These are phyloP conservation scores for Blastomyces percursus DNA, from an alignment of 2,329 filamentous ascomycete genomes.

Conservation along the genomic window DNA sequence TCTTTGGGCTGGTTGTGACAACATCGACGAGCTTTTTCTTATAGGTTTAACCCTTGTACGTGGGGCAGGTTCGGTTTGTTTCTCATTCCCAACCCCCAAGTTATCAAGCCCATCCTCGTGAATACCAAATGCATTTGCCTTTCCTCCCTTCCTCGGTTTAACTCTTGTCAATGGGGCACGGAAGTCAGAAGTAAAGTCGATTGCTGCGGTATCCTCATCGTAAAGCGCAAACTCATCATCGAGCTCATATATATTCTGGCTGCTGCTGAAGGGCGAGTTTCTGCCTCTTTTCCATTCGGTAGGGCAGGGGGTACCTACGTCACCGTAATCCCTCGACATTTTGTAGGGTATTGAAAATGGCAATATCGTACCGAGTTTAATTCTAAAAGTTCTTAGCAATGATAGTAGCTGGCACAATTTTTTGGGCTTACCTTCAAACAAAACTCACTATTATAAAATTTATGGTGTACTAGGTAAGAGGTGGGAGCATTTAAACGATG, in stretches of 20 bases:
- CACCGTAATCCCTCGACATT: constrained; percentile 20
- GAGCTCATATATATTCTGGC: constrained; percentile 17
- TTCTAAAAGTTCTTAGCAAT: neutral
- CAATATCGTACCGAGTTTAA: neutral
- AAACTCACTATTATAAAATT: neutral
- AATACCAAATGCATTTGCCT: constrained; percentile 26
- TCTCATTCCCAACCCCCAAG: neutral
- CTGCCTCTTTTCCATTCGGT: constrained; percentile 15
- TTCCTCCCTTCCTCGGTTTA: constrained; percentile 23
- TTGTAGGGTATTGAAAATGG: constrained; percentile 1
- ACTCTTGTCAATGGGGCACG: constrained; percentile 21
- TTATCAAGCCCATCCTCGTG: constrained; percentile 24
- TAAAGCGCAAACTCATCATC: constrained; percentile 17
- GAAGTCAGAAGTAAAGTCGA: constrained; percentile 35
- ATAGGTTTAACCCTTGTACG: neutral
- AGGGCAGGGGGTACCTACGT: constrained; percentile 27
- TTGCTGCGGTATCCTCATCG: constrained; percentile 27
- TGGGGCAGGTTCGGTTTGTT: constrained; percentile 13
- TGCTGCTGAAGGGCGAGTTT: constrained; percentile 15
- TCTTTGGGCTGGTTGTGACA: constrained; percentile 32
- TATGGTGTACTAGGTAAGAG: no score
- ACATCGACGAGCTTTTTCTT: constrained; percentile 24
- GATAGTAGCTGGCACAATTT: neutral
- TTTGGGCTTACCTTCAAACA: neutral
- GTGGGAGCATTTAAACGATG: neutral